Evolutionary conservation across 805 yeast genomes (phyloP), one percentile per base, ranked within the genome.

Genomic region (Groenewaldozyma tartarivorans): DNA sequence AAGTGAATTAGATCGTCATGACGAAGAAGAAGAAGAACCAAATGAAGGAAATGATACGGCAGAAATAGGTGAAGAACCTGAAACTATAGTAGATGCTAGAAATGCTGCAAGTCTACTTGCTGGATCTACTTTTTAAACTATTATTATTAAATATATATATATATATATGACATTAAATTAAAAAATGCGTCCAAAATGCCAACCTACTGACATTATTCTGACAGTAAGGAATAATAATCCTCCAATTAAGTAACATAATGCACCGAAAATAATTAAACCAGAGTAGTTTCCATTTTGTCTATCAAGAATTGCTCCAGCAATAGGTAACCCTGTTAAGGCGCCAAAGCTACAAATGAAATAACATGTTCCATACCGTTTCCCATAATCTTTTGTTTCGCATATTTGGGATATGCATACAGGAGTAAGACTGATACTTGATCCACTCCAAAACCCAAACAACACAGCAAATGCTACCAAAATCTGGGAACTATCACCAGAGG

Each of bases 61-160:
- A 20, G 58, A 44, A 9, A 36, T 35, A 15, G 48, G 35, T 9
- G 51, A 36, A 5, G 52, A 48, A 1, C 56, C 60, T 15, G 62
- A 61, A 30, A 62, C 65, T 3, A 66, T 63, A 4, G 72, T 86
- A 4, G 90, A 85, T 60, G 94, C 95, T 0, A 76, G 75, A 45
- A 79, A 77, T 52, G 97, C 95, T 1, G 96, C 95, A 0, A 67
- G 75, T 27, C 52, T 90, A 32, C 66, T 88, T 20, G 94, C 95
- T 1, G 78, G 77, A 3, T 77, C 90, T 2, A 76, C 84, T 3
- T 83, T 83, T 40, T 51, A 40, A 38, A 19, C 13, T n/a, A 7
- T 19, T 5, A 5, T n/a, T 26, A 34, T 11, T 26, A 26, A 26
- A 11, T 26, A n/a, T 26, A 26, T 26, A n/a, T 11, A 11, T 11